Conservation (phyloP, 768 basidiomycete species). For the Auricularia auricula-judae region DNA sequence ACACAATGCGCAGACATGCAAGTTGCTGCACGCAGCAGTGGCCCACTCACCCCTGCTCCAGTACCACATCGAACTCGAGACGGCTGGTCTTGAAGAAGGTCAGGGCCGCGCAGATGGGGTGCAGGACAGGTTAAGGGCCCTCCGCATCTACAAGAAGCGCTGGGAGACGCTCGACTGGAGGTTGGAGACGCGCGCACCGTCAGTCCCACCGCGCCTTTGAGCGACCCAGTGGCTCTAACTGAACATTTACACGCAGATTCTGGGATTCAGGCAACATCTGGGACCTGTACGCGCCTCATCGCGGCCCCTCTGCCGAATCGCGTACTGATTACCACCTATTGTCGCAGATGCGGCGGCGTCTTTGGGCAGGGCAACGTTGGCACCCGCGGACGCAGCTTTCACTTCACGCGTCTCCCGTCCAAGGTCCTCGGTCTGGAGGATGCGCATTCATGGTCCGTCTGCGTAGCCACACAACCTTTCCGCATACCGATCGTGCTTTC, state of each 20-base stretch:
- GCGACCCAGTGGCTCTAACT: constrained; percentile 13
- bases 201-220: constrained; percentile 41
- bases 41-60: constrained; percentile 33
- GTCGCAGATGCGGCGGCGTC: not conserved
- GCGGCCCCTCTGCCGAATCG: not conserved
- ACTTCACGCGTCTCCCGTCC: constrained; percentile 37
- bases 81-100: constrained; percentile 31
- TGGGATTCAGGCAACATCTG: not conserved
- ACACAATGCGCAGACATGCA: constrained; percentile 24
- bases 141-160: constrained; percentile 33
- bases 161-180: constrained; percentile 37
- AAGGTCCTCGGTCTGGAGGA: constrained; percentile 14
- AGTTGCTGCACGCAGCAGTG: constrained; percentile 27
- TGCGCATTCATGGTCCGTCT: constrained; percentile 30
- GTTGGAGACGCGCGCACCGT: constrained; percentile 22
- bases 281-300: not conserved
- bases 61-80: constrained; percentile 40
- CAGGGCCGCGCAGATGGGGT: constrained; percentile 23
- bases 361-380: constrained; percentile 33
- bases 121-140: constrained; percentile 28
- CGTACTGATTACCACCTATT: not conserved
- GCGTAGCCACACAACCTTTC: constrained; percentile 23
- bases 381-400: constrained; percentile 34
- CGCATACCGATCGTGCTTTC: not conserved
- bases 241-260: not conserved